Evolutionary conservation across 1,139 yeast genomes (phyloP), one percentile per base, ranked within the genome.

Genomic region (Lizanozyma gosingica): DNA sequence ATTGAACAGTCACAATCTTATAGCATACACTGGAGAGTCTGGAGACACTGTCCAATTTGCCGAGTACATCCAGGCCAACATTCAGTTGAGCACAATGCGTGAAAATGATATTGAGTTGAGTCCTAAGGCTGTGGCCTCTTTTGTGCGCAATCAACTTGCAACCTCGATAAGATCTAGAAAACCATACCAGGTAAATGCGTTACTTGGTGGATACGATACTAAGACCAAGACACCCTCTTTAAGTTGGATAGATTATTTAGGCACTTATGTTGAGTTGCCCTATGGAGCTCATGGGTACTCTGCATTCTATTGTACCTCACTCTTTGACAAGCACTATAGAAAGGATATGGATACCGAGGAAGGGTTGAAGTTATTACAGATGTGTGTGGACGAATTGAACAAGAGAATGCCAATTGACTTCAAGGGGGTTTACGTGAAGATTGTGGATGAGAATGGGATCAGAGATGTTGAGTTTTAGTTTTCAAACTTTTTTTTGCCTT

Each of bases 41-140:
- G 98, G 98, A 44, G 99, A 92, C 59, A 86, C 97, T 2, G 90
- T 85, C n/a, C 95, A 92, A 59, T 90, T 92, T 64, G 94, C 96
- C 36, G 97, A 92, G 57, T 86, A 81, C 57, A 77, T 88, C 47
- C 94, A 86, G 60, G 98, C 97, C 39, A 92, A 94, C 58, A 78
- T 88, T 50, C 95, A 86, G 61, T 73, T 92, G 47, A 83, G 85
- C 58, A 79, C 87, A 41, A 87, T 88, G 74, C 76, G 97, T 54
- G 94, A 92, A 58, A 82, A 83, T 48, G 74, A 66, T 44, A 69
- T 73, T 46, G 97, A 88, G 55, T 72, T 92, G 60, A 73, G 83
- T 27, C 90, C 94, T 17, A 72, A 78, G 49, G 95, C 95, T 8
- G 82, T 88, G 42, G 90, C 97, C 9, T 79, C 94, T 37, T 92